These are phyloP conservation scores for Passiflora organensis DNA, from an alignment of 345 rosid genomes.

Conservation along the genomic window DNA sequence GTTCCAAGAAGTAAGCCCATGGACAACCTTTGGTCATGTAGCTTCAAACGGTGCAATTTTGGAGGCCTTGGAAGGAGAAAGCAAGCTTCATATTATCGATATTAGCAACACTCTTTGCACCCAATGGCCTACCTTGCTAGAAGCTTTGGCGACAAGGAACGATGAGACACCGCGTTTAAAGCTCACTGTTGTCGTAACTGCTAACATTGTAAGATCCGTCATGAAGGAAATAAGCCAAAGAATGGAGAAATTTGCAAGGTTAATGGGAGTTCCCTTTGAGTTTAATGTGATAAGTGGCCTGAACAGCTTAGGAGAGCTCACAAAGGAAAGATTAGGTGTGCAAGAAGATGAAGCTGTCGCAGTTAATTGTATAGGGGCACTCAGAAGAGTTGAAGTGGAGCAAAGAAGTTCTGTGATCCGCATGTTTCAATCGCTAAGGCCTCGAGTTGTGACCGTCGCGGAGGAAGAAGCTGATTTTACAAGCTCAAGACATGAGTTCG, in stretches of 20 bases:
- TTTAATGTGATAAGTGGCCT: conserved; percentile 43
- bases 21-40: conserved; percentile 79
- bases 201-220: conserved; percentile 36
- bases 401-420: conserved; percentile 36
- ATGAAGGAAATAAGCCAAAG: conserved; percentile 67
- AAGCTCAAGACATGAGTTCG: conserved; percentile 45
- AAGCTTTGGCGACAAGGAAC: conserved; percentile 59
- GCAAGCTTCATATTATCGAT: conserved; percentile 62
- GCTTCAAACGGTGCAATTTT: conserved; percentile 74
- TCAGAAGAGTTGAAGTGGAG: conserved; percentile 36
- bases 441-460: conserved; percentile 54
- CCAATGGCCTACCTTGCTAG: conserved; percentile 79
- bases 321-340: conserved; percentile 39
- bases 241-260: conserved; percentile 76
- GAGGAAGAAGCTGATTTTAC: conserved; percentile 77
- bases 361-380: conserved; percentile 56
- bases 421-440: conserved; percentile 38
- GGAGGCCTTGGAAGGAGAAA: conserved; percentile 64
- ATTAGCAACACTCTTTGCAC: conserved; percentile 79
- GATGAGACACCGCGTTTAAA: conserved; percentile 65
- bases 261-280: conserved; percentile 80
- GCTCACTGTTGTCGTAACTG: conserved; percentile 62
- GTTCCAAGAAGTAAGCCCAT: conserved; percentile 81
- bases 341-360: conserved; percentile 59
- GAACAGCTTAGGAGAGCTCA: conserved; percentile 40